phyloP scores from a whole-genome alignment of 208 protist species.

The Trypanosoma rangeli region DNA sequence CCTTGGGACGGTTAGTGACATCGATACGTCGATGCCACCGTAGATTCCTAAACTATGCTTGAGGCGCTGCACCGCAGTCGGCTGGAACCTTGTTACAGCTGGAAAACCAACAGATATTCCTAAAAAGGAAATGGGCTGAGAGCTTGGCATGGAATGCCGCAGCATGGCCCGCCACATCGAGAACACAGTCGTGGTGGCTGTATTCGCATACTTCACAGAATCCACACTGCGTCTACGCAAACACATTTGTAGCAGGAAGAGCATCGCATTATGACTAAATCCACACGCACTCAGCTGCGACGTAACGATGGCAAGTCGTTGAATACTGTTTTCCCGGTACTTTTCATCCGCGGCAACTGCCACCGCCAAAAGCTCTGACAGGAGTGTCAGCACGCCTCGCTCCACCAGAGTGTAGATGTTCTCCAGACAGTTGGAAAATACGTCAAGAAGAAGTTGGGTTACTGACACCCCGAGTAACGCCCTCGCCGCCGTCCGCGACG shows the following conservation, averaged over 20 bases:
- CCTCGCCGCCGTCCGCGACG: neutral
- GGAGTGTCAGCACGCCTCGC: neutral
- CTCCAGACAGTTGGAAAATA: conserved; percentile 26
- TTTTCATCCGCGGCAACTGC: conserved; percentile 3
- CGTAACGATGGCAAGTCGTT: conserved; percentile 12
- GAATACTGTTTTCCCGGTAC: conserved; percentile 13
- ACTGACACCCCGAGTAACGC: conserved; percentile 27
- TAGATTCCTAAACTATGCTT: conserved; percentile 5
- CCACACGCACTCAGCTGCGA: conserved; percentile 16
- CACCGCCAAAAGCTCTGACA: conserved; percentile 20
- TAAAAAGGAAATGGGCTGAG: conserved; percentile 24
- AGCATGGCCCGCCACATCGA: conserved; percentile 10
- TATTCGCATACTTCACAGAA: conserved; percentile 19
- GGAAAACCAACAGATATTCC: conserved; percentile 21
- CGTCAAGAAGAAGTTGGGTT: conserved; percentile 22
- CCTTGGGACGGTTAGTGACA: conserved; percentile 13
- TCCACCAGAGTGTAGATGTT: conserved; percentile 28
- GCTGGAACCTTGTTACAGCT: neutral
- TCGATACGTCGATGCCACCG: conserved; percentile 26
- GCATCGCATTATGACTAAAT: conserved; percentile 11
- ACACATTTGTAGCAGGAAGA: conserved; percentile 23
- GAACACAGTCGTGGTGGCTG: conserved; percentile 6
- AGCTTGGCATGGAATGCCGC: conserved; percentile 14
- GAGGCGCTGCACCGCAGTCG: neutral
- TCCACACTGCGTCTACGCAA: conserved; percentile 2